Evolutionary conservation across 805 yeast genomes (phyloP).

Genomic region (Kluyveromyces starmeri): DNA sequence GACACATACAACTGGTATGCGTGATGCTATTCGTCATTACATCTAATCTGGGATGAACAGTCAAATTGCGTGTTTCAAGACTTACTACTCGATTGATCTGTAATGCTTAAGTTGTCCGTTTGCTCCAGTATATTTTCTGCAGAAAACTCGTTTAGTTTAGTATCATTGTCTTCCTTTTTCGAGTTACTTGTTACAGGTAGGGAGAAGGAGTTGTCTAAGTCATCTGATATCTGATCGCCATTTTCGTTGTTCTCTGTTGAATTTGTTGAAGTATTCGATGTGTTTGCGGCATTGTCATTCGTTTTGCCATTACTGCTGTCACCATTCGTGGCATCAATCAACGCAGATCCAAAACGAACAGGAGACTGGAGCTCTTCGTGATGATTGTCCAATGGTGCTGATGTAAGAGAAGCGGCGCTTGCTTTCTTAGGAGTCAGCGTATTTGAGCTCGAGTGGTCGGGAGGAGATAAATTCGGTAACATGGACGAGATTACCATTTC

Average conservation of each 20-base stretch:
- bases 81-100: conserved; percentile 6
- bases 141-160: neutral
- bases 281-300: neutral
- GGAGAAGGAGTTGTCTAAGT: conserved; percentile 43
- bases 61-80: neutral
- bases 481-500: neutral
- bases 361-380: too few species aligned
- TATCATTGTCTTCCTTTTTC: conserved; percentile 3
- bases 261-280: neutral
- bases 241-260: conserved; percentile 3
- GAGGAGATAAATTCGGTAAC: neutral
- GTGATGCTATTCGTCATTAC: neutral
- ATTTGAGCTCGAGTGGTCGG: neutral
- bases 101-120: neutral
- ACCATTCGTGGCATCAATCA: too few species aligned
- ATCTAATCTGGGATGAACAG: neutral
- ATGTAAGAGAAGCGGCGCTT: too few species aligned
- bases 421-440: neutral
- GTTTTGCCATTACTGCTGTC: neutral
- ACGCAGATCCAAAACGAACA: too few species aligned
- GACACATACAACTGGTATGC: neutral
- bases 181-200: conserved; percentile 34
- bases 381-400: too few species aligned
- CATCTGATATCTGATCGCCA: conserved; percentile 9
- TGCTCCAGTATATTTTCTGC: neutral